phyloP scores from a whole-genome alignment of 169 alveolate genomes.

The Plasmodium reichenowi region DNA sequence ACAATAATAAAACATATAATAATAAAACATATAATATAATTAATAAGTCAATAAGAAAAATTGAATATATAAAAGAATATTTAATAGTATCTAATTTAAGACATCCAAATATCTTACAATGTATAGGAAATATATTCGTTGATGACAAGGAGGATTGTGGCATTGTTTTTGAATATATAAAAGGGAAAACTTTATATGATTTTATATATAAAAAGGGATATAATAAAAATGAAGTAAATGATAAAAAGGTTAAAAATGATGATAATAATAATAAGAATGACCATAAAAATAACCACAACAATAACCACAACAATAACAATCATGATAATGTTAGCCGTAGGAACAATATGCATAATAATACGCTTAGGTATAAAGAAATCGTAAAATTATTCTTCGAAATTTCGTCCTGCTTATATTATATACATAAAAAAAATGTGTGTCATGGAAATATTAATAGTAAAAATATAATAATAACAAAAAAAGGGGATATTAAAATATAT shows the following conservation, averaged over 20 bases:
- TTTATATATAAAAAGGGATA: constrained; percentile 14
- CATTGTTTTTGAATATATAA: constrained; percentile 31
- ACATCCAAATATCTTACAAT: constrained; percentile 47
- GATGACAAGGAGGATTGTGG: constrained; percentile 39
- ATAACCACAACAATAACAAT: neutral
- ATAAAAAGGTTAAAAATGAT: too few relatives aligned
- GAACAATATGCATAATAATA: neutral
- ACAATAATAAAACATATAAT: too few relatives aligned
- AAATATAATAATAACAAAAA: constrained; percentile 30
- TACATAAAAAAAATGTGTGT: constrained; percentile 14
- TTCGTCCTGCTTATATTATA: constrained; percentile 9
- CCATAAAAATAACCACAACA: neutral
- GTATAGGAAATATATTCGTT: constrained; percentile 26
- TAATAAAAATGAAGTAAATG: too few relatives aligned
- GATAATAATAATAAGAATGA: neutral
- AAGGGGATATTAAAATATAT: constrained; percentile 48
- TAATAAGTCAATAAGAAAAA: constrained; percentile 13
- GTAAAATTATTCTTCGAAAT: constrained; percentile 33
- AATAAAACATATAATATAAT: neutral
- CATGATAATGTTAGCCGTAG: too few relatives aligned
- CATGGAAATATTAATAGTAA: constrained; percentile 44
- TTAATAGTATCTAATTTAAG: constrained; percentile 55
- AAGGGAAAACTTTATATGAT: constrained; percentile 15
- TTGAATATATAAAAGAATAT: constrained; percentile 25
- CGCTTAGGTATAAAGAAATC: constrained; percentile 1